Evolutionary conservation across 108 stramenopile species (phyloP).

Genomic region (Conticribra guillardii): DNA sequence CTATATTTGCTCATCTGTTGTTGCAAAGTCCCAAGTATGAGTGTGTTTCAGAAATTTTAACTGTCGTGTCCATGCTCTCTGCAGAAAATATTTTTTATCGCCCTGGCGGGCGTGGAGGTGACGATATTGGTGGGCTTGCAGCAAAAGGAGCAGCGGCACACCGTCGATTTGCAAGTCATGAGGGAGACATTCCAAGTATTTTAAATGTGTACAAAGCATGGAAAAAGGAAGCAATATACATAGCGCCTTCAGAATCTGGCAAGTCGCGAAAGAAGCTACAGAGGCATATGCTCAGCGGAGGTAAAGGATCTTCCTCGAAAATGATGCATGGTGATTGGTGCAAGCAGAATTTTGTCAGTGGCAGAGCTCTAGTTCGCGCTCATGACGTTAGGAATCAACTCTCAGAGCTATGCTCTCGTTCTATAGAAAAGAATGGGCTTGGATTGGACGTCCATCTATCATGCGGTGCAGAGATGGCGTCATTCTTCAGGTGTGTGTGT

Average conservation of each 20-base stretch:
- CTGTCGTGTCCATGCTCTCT: slow-evolving; percentile 93
- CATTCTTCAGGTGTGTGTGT: slow-evolving; percentile 88
- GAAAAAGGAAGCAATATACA: slow-evolving; percentile 79
- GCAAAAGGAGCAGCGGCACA: slow-evolving; percentile 78
- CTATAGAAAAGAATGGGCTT: slow-evolving; percentile 61
- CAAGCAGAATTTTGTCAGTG: slow-evolving; percentile 75
- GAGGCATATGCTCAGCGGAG: slow-evolving; percentile 46
- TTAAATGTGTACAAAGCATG: slow-evolving; percentile 93
- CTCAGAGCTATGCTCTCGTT: slow-evolving; percentile 53
- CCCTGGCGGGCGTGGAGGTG: slow-evolving; percentile 81
- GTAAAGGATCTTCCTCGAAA: slow-evolving; percentile 50
- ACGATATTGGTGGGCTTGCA: slow-evolving; percentile 71
- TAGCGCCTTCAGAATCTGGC: slow-evolving; percentile 24
- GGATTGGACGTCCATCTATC: slow-evolving; percentile 64
- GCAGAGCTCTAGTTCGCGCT: slow-evolving; percentile 72
- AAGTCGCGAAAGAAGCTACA: slow-evolving; percentile 38
- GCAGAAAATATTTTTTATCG: slow-evolving; percentile 95
- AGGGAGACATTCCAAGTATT: slow-evolving; percentile 95
- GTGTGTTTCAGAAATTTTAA: slow-evolving; percentile 91
- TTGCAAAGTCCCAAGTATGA: slow-evolving; percentile 74
- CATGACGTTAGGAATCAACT: slow-evolving; percentile 77
- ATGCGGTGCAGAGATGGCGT: slow-evolving; percentile 63
- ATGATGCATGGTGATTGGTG: slow-evolving; percentile 87
- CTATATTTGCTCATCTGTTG: slow-evolving; percentile 76
- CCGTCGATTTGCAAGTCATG: slow-evolving; percentile 77